Percentiles rank a stretch among this genome's conserved stretches.
phyloP scores from a whole-genome alignment of 257 asterid genomes.

The Echium plantagineum region DNA sequence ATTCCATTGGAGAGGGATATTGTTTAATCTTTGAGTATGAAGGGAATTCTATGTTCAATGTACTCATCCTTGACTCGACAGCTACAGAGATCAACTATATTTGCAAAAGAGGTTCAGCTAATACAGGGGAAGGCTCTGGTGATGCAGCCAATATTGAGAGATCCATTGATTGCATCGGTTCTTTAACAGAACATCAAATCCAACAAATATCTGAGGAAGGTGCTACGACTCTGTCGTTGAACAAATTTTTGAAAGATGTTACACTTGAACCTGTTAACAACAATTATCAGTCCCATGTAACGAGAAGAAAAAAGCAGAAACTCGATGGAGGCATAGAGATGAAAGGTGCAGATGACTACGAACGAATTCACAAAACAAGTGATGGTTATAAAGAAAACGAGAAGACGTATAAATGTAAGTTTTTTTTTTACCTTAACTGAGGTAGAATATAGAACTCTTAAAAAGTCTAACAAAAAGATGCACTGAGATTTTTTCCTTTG shows the following conservation, averaged over 20 bases:
- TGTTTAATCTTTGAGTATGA: constrained; percentile 9
- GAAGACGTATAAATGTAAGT: neutral
- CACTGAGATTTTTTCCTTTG: neutral
- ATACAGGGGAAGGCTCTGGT: neutral
- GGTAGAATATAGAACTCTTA: neutral
- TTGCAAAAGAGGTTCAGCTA: neutral
- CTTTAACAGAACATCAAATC: too few relatives aligned
- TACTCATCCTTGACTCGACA: constrained; percentile 8
- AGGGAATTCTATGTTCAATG: constrained; percentile 9
- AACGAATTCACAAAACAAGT: neutral
- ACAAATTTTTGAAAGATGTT: neutral
- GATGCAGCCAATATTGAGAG: neutral
- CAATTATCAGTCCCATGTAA: neutral
- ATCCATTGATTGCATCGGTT: too few relatives aligned
- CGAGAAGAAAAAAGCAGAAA: neutral
- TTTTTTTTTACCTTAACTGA: neutral
- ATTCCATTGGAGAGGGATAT: constrained; percentile 2
- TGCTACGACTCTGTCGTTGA: neutral
- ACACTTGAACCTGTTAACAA: neutral
- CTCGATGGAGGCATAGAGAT: too few relatives aligned
- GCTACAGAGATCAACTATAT: constrained; percentile 13
- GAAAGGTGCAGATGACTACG: neutral
- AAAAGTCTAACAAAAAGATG: too few relatives aligned
- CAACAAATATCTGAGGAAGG: neutral
- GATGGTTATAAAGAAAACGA: neutral